phyloP scores from a whole-genome alignment of 306 rosid genomes.

The Sindora glabra region DNA sequence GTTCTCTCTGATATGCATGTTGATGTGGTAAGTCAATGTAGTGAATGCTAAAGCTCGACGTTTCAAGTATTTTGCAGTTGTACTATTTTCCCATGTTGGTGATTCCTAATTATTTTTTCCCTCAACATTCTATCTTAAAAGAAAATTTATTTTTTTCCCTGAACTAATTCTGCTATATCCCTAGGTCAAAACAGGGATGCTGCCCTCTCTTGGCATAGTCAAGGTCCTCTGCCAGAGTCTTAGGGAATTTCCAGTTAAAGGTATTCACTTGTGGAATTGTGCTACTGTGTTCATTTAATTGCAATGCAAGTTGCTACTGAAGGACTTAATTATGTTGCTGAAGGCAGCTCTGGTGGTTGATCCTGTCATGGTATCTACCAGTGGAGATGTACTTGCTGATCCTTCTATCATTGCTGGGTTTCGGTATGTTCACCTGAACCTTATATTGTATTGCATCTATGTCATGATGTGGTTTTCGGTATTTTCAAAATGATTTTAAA shows the following conservation, averaged over 20 bases:
- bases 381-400: constrained; percentile 73
- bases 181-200: constrained; percentile 96
- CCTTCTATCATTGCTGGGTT: constrained; percentile 62
- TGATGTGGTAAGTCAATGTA: constrained; percentile 62
- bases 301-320: constrained; percentile 12
- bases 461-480: neutral
- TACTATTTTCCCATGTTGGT: too few species aligned
- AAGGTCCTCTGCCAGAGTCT: constrained; percentile 55
- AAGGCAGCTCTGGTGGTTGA: constrained; percentile 94
- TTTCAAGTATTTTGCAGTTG: neutral
- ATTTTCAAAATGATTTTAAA: neutral
- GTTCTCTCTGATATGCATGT: constrained; percentile 91
- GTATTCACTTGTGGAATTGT: constrained; percentile 39
- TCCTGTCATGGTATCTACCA: constrained; percentile 94
- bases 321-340: constrained; percentile 26
- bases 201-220: constrained; percentile 56
- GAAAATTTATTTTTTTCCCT: neutral
- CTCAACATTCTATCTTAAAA: too few species aligned
- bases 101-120: too few species aligned
- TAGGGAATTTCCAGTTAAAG: constrained; percentile 63
- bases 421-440: constrained; percentile 39
- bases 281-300: neutral
- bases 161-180: constrained; percentile 17
- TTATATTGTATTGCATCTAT: neutral
- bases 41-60: neutral